Evolutionary conservation across 2,329 filamentous ascomycete species (phyloP), one percentile per base, ranked within the genome.

Genomic region (Exophiala spinifera): DNA sequence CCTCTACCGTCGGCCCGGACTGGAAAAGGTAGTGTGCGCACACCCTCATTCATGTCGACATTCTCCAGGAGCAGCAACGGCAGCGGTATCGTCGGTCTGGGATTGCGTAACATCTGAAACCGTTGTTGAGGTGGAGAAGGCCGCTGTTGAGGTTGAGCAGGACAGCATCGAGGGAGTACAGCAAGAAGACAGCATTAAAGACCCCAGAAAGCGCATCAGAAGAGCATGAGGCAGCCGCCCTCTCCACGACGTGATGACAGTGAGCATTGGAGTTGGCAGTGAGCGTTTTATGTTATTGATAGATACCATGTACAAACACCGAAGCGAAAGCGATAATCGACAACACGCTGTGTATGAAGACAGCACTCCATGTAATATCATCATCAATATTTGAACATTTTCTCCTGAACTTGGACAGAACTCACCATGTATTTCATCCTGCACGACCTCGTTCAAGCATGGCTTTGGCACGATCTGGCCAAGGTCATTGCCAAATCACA

Each of bases 41-140:
- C 49, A 15, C 53, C 55, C 10, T 60, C 57, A 33, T 53, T 45
- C 28, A 48, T 46, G 20, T 55, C 55, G 20, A 45, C 51, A 23
- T 42, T 44, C 45, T 36, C 37, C 4, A 39, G 43, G 52, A 53
- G 46, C 34, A 57, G 55, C 37, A 47, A 31, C 17, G 57, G 55
- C 10, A 23, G 37, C 3, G 23, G 23, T 10, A 46, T 60, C 34
- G 57, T 60, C 34, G 57, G 55, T 5, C 40, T 60, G 11, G 57
- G 57, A 7, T 44, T 60, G 43, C 53, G 49, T 19, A 60, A 54
- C n/a, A 43, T 60, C 1, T 55, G 55, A 14, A 52, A 34, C 37
- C 51, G 8, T 39, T 34, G 19, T 21, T 53, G 23, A 55, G 39
- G 55, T 53, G 23, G 48, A 40, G 31, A 17, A n/a, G n/a, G n/a